Percentiles rank a stretch among this genome's conserved stretches.
Evolutionary conservation across 441 rosid genomes (phyloP).

Genomic region (Brassica hybrid): DNA sequence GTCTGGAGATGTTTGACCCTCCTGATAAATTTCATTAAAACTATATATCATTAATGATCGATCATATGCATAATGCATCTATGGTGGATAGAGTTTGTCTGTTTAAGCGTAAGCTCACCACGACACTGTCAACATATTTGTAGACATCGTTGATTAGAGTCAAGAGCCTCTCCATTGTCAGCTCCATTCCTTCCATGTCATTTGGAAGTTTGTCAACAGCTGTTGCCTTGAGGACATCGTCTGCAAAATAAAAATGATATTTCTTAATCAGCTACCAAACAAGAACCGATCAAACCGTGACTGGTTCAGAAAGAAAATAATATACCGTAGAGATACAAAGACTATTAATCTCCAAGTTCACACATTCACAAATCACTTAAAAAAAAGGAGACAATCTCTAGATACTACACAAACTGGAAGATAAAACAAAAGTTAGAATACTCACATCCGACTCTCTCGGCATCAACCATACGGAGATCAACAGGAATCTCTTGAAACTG

Average conservation of each 20-base stretch:
- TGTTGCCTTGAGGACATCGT: constrained; percentile 72
- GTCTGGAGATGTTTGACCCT: background rate
- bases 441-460: constrained; percentile 94
- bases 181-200: constrained; percentile 98
- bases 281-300: too few relatives aligned
- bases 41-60: constrained; percentile 14
- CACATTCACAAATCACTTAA: too few relatives aligned
- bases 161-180: constrained; percentile 73
- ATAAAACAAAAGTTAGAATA: constrained; percentile 13
- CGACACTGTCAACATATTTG: constrained; percentile 83
- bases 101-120: constrained; percentile 51
- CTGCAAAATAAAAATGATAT: constrained; percentile 41
- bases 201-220: constrained; percentile 81
- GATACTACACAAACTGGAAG: background rate
- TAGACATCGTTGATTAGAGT: constrained; percentile 71
- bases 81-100: background rate
- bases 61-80: constrained; percentile 13
- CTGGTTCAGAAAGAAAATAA: too few relatives aligned
- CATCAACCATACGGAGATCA: constrained; percentile 94
- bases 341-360: too few relatives aligned
- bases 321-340: too few relatives aligned
- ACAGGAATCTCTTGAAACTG: constrained; percentile 95
- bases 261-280: background rate
- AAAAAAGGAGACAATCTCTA: background rate
- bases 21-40: background rate